Evolutionary conservation across 495 filamentous ascomycete genomes (phyloP), one percentile per base, ranked within the genome.

Genomic region (Neurospora sp.): DNA sequence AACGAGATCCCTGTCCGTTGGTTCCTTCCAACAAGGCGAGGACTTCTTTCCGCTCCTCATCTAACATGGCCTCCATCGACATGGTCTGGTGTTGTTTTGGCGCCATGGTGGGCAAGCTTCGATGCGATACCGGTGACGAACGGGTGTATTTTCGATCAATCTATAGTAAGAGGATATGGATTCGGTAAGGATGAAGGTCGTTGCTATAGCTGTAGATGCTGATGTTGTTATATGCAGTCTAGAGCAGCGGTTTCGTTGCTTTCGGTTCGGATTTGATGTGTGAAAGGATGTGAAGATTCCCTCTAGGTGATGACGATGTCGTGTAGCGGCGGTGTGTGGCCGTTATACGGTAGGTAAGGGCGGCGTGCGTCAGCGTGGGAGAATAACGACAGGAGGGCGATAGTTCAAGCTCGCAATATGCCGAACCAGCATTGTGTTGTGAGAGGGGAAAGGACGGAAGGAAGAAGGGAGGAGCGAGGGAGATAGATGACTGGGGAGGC

Each of bases 21-120:
- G 23, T n/a, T 44, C 76, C 77, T 75, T 91, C 88, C 23, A 93
- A 81, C 62, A 92, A 81, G 72, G 87, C 88, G 76, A 93, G 84
- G 54, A 93, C 87, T 82, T 92, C 92, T 73, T 85, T 86, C 66
- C 90, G 86, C 83, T 94, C 92, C 81, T 93, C 89, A 78, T 93
- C 91, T 66, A 93, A 84, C 71, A 90, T 88, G 31, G 89, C 85
- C 84, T 93, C 91, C 73, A 93, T 87, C 75, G 92, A 92, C 91
- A 87, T 87, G 54, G 31, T 18, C 23, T 35, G 54, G 12, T 79
- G 60, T 39, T 77, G 79, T 38, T 78, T 77, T 9, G 73, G 73
- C 38, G 80, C 74, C 80, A 82, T 82, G 72, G 14, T 76, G 78
- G 75, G 77, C 77, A 60, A 23, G 37, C 70, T 35, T 66, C 11